phyloP scores from a whole-genome alignment of 495 filamentous ascomycete species.

The Lasiosphaeria ovina region DNA sequence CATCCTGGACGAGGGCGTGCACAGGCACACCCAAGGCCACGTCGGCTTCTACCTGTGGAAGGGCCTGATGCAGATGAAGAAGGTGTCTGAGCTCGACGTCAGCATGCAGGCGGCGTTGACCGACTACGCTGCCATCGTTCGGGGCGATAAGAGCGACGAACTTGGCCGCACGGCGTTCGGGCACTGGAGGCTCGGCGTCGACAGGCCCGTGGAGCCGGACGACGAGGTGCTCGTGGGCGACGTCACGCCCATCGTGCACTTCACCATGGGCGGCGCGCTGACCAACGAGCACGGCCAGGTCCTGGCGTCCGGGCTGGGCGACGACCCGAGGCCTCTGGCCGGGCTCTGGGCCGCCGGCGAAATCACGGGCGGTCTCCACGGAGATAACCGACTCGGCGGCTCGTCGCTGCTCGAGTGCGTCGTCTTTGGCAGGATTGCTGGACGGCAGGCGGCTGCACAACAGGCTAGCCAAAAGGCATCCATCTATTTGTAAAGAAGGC shows the following conservation, averaged over 20 bases:
- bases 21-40: slow-evolving; percentile 48
- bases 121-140: slow-evolving; percentile 44
- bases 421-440: slow-evolving; percentile 58
- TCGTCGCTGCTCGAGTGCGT: slow-evolving; percentile 56
- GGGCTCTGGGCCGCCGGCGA: slow-evolving; percentile 56
- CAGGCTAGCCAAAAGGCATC: too few species aligned
- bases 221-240: slow-evolving; percentile 52
- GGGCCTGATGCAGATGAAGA: slow-evolving; percentile 52
- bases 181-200: slow-evolving; percentile 47
- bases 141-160: slow-evolving; percentile 34
- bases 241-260: slow-evolving; percentile 61
- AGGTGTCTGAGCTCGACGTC: slow-evolving; percentile 46
- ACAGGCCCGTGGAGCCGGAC: slow-evolving; percentile 33
- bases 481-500: background rate
- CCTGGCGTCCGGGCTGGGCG: slow-evolving; percentile 30
- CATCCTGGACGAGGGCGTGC: slow-evolving; percentile 56
- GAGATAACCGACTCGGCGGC: slow-evolving; percentile 54
- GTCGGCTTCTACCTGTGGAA: slow-evolving; percentile 60
- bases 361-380: slow-evolving; percentile 56
- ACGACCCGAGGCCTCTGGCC: slow-evolving; percentile 31
- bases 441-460: slow-evolving; percentile 40
- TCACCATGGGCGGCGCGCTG: slow-evolving; percentile 57
- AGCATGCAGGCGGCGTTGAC: slow-evolving; percentile 40
- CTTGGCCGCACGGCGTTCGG: slow-evolving; percentile 50
- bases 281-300: slow-evolving; percentile 46